Base-by-base conservation (phyloP, 2,329 filamentous ascomycete genomes). In the Basipetospora chlamydospora region DNA sequence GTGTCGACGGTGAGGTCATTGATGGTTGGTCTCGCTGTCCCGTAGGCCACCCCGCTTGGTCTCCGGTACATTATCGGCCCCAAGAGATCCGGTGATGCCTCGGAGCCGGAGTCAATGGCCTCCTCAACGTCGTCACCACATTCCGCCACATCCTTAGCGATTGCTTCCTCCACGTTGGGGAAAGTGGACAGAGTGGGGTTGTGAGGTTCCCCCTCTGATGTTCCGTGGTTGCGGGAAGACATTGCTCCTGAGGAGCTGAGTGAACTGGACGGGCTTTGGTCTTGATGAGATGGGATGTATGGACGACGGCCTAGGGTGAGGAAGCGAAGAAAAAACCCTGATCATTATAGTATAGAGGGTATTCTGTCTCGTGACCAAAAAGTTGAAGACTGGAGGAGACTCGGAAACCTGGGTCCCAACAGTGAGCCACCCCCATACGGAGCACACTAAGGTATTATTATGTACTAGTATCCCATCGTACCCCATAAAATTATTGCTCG, bases 11-110 rank as follows among this genome's bases (percentile, higher is more conserved):
- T 52, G 33, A 66, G 63, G 4, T 74, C 73, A 18, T 83, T 69
- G 40, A 92, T 66, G 4, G 79, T 71, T 3, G 80, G 77, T 37
- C 84, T 67, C 2, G 75, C 69, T 17, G 78, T 77, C 10, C 79
- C 80, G 41, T 73, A 82, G 21, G 79, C 77, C 29, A 90, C 77
- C 50, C 78, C 80, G 45, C 76, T 81, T 1, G 85, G 83, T 31
- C 85, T 72, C 38, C 81, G 74, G 58, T 90, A 94, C 46, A 66
- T 66, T 50, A 56, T 61, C 38, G 60, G 66, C n/a, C 58, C 58
- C 13, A 51, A 49, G 9, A 58, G 58, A 30, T 63, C 37, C 12
- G 15, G 10, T 6, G 38, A n/a, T 12, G 28, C 26, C 4, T 39
- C 56, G 5, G 54, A 51, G 4, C 55, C 55, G 10, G 55, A 53